phyloP scores from a whole-genome alignment of 2,329 filamentous ascomycete species.

The Penicillium psychrosexuale region DNA sequence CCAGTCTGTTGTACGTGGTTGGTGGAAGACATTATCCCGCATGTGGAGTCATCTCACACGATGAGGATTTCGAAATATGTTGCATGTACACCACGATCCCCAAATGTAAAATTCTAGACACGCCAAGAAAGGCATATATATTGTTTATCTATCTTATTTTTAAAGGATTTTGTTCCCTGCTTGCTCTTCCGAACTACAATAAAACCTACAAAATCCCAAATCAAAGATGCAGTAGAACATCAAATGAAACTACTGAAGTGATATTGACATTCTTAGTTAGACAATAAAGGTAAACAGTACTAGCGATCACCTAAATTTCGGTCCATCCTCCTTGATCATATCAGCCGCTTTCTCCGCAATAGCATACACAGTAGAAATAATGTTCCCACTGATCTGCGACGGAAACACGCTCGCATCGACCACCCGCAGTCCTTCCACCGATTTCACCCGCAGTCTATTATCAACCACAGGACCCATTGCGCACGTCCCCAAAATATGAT shows the following conservation, averaged over 20 bases:
- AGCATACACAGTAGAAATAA: no score
- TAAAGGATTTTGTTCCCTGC: background rate
- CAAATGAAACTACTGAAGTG: background rate
- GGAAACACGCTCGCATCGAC: no score
- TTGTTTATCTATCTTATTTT: background rate
- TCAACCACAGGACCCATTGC: no score
- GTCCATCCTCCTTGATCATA: no score
- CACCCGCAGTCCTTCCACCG: no score
- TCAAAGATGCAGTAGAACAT: background rate
- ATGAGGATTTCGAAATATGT: constrained; percentile 8
- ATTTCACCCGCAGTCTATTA: no score
- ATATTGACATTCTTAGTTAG: no score
- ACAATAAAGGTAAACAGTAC: no score
- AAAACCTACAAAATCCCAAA: background rate
- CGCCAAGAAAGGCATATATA: background rate
- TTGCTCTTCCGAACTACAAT: background rate
- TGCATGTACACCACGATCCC: constrained; percentile 3
- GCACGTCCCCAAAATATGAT: no score
- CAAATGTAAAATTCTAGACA: background rate
- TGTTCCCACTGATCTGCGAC: no score
- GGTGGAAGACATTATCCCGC: constrained; percentile 21
- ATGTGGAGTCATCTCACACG: constrained; percentile 21
- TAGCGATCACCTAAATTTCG: no score
- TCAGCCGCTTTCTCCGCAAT: no score
- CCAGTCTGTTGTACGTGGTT: constrained; percentile 10